phyloP scores from a whole-genome alignment of 208 protist species.

The Leishmania arabica region DNA sequence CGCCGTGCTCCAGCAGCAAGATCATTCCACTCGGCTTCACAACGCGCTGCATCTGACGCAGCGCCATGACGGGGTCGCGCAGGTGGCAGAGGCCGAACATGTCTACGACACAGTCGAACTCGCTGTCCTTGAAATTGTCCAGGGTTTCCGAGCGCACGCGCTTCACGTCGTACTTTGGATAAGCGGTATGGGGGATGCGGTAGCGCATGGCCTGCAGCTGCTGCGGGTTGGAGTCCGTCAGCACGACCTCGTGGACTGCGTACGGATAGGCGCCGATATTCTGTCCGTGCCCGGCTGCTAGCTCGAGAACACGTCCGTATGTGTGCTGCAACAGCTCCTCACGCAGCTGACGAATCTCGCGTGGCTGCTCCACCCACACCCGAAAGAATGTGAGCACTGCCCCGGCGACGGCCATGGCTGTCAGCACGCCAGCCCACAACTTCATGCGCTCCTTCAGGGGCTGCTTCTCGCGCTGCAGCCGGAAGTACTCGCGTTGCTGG shows the following conservation, averaged over 20 bases:
- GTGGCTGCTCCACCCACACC: slow-evolving; percentile 86
- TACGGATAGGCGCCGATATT: slow-evolving; percentile 92
- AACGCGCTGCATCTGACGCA: slow-evolving; percentile 91
- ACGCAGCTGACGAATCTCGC: slow-evolving; percentile 76
- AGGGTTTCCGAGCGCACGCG: slow-evolving; percentile 83
- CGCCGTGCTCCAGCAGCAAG: slow-evolving; percentile 90
- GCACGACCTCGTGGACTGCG: slow-evolving; percentile 84
- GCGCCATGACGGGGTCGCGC: slow-evolving; percentile 87
- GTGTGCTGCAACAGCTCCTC: slow-evolving; percentile 85
- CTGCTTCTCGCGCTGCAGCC: slow-evolving; percentile 77
- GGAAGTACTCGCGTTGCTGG: slow-evolving; percentile 90
- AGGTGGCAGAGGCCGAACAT: slow-evolving; percentile 93
- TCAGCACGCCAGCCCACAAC: slow-evolving; percentile 38
- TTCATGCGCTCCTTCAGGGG: slow-evolving; percentile 65
- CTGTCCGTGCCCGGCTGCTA: slow-evolving; percentile 85
- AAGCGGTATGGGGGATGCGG: slow-evolving; percentile 77
- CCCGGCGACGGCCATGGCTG: slow-evolving; percentile 40
- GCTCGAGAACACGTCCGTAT: slow-evolving; percentile 87
- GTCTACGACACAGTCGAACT: slow-evolving; percentile 92
- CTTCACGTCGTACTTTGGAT: slow-evolving; percentile 87
- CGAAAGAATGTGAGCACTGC: slow-evolving; percentile 68
- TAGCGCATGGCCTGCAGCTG: slow-evolving; percentile 86
- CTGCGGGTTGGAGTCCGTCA: slow-evolving; percentile 86
- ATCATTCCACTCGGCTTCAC: slow-evolving; percentile 90
- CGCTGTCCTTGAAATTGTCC: slow-evolving; percentile 71